Evolutionary conservation across 306 rosid species (phyloP), one percentile per base, ranked within the genome.

Genomic region (Betula pendula): DNA sequence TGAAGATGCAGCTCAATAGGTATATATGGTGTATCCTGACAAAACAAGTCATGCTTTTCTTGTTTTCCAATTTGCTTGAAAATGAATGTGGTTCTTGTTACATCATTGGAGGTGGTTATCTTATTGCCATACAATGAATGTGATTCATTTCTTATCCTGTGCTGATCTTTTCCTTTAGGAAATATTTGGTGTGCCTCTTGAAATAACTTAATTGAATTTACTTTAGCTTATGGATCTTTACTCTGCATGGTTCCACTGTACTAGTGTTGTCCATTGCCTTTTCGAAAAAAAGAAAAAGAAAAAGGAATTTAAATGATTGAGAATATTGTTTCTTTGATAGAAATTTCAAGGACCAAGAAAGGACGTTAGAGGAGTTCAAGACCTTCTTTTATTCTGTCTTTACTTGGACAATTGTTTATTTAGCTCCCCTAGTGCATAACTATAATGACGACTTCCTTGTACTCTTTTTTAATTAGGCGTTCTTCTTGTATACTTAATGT

Each of bases 1-100:
- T 72, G 91, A 83, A 77, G 98, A 93, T 86, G 58, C 94, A 65
- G 81, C 89, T 70, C 94, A 85, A 49, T 93, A 91, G 86, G 91
- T 75, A 74, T 62, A 45, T 72, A 62, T 45, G 8, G 29, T 31
- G 66, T 31, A 47, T 48, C 50, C 43, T 38, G 6, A 29, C 14
- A 43, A 25, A 73, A 43, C 29, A 9, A 66, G 27, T 35, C 43
- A 65, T 35, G 48, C 48, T 66, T 19, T 66, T 35, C 6, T n/a
- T 24, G 24, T n/a, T 66, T 35, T 66, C 6, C 47, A 38, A 3
- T 66, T 38, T 35, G 14, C 8, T 12, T 66, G 49, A n/a, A 62
- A 66, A 38, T 38, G 49, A 38, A 10, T 38, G 16, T 3, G 10
- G 25, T 38, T 65, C 25, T 65, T 65, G 22, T 35, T 10, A 35